Evolutionary conservation across 1,284 basidiomycete species (phyloP), one percentile per base, ranked within the genome.

Genomic region (Papiliotrema terrestris): DNA sequence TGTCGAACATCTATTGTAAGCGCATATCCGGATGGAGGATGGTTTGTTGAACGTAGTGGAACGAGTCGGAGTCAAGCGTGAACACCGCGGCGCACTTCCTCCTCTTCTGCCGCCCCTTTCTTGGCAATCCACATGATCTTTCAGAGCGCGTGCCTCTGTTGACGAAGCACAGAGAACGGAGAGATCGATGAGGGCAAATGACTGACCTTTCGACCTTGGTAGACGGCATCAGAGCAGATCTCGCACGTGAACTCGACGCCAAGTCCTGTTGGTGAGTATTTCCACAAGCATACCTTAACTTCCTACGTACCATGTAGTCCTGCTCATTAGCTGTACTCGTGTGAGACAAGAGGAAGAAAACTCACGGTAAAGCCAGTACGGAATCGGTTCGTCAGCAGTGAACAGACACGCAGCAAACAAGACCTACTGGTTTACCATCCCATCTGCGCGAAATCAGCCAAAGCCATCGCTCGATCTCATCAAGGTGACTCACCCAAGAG

Each of bases 161-260:
- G n/a, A n/a, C n/a, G n/a, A n/a, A n/a, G n/a, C 26, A 48, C 32
- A 5, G 25, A 8, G 19, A 38, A 37, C 23, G 37, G 3, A 8
- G 41, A 52, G 46, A 42, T 45, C 29, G 49, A 38, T 23, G 39
- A 15, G 48, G 53, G 35, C 1, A 3, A 14, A 38, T 19, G 48
- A 51, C 50, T 51, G 4, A 51, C 19, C 50, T 52, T 52, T 47
- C 51, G 55, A 14, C 59, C 59, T 45, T 56, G 56, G 52, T 61
- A 61, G 2, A 51, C 54, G 2, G 51, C 50, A 25, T 92, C 91
- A 15, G 91, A 95, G 75, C 96, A 99, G 67, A 98, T 97, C 79
- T 98, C 95, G 72, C 96, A 99, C 56, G 86, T 85, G 77, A 97
- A 99, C 76, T 97, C 93, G 49, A 97, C 94, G 26, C 95, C 94